Evolutionary conservation across 805 yeast genomes (phyloP).

Genomic region (Zygosaccharomyces rouxii): DNA sequence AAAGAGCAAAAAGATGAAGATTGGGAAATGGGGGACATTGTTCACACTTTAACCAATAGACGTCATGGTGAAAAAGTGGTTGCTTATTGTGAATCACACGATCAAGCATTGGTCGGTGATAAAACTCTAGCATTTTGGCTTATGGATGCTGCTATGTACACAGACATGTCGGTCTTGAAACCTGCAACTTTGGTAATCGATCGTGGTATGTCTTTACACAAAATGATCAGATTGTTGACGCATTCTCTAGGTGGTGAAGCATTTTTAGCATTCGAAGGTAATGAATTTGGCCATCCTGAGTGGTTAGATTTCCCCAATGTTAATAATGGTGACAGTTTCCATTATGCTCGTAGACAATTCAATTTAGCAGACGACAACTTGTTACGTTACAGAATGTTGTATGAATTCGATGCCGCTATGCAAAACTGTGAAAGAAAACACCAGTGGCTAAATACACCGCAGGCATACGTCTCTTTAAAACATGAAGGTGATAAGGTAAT

Average conservation of each 20-base stretch:
- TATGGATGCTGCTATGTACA: slow-evolving; percentile 98
- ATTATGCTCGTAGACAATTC: slow-evolving; percentile 94
- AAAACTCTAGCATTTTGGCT: slow-evolving; percentile 96
- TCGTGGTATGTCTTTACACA: slow-evolving; percentile 87
- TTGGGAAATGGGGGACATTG: slow-evolving; percentile 84
- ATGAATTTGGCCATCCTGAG: slow-evolving; percentile 98
- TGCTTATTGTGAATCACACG: slow-evolving; percentile 92
- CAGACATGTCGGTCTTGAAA: slow-evolving; percentile 79
- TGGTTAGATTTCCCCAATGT: slow-evolving; percentile 96
- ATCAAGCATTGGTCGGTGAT: slow-evolving; percentile 96
- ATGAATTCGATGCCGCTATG: slow-evolving; percentile 81
- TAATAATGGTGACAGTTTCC: slow-evolving; percentile 84
- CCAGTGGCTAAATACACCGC: slow-evolving; percentile 68
- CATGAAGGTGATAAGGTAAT: slow-evolving; percentile 85
- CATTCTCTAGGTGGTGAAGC: slow-evolving; percentile 96
- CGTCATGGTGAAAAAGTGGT: slow-evolving; percentile 85
- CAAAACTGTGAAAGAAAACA: slow-evolving; percentile 66
- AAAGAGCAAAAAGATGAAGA: slow-evolving; percentile 82
- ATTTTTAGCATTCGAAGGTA: slow-evolving; percentile 92
- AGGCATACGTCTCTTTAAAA: slow-evolving; percentile 82
- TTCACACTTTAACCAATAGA: slow-evolving; percentile 79
- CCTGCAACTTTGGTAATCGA: slow-evolving; percentile 75
- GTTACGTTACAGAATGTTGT: slow-evolving; percentile 72
- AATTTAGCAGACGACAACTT: slow-evolving; percentile 76
- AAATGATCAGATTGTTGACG: slow-evolving; percentile 81